Evolutionary conservation across 2,329 filamentous ascomycete species (phyloP).

Genomic region (Pseudogymnoascus verrucosus): DNA sequence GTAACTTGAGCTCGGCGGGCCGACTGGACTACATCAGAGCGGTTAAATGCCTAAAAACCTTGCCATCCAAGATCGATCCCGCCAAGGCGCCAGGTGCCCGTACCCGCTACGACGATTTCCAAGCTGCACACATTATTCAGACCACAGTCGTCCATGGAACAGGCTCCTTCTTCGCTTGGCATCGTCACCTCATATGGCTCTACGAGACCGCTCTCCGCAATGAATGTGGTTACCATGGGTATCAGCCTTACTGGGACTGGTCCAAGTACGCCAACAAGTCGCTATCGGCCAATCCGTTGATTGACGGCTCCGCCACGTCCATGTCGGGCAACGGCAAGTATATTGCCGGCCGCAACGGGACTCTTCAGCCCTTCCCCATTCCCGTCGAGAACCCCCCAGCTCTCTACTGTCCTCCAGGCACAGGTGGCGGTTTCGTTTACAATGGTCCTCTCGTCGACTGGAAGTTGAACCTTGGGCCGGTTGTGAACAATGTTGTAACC

Average conservation of each 20-base stretch:
- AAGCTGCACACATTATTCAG: constrained; percentile 31
- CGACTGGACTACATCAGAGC: constrained; percentile 14
- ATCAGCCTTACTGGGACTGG: not conserved
- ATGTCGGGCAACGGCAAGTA: constrained; percentile 40
- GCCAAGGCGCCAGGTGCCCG: constrained; percentile 15
- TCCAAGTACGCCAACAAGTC: not conserved
- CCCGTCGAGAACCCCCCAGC: not conserved
- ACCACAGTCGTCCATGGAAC: constrained; percentile 28
- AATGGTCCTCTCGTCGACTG: not conserved
- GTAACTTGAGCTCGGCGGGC: not conserved
- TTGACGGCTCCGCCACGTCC: constrained; percentile 45
- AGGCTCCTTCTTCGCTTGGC: constrained; percentile 33
- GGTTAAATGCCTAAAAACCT: constrained; percentile 26
- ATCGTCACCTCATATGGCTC: constrained; percentile 31
- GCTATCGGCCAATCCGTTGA: not conserved
- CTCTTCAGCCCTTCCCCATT: not conserved
- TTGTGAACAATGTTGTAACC: not conserved
- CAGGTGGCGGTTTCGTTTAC: not conserved
- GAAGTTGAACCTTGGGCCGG: not conserved
- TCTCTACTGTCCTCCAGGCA: not conserved
- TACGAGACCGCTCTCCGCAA: constrained; percentile 32
- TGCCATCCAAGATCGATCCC: constrained; percentile 26
- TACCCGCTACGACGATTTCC: constrained; percentile 32
- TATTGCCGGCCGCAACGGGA: not conserved
- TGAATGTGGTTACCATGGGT: constrained; percentile 30